Evolutionary conservation across 495 filamentous ascomycete genomes (phyloP), one percentile per base, ranked within the genome.

Genomic region (Talaromyces nanjingensis): DNA sequence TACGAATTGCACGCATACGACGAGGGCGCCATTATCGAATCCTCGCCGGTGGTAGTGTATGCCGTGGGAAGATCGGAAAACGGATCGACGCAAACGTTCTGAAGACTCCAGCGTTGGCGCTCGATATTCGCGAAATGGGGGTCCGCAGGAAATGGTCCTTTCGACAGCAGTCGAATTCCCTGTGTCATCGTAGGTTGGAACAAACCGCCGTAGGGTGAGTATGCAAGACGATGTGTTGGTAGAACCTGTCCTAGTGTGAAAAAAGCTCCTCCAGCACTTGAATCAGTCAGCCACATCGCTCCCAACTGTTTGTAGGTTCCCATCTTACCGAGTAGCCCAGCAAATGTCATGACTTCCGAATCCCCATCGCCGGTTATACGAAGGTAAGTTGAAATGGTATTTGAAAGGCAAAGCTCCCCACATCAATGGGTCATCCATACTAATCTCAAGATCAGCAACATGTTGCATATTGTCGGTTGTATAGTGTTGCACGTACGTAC

Each of bases 331-430:
- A 52, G 87, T 89, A 56, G 80, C 83, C 73, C 91, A 98, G 72
- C 92, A 96, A 59, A 98, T 91, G 76, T 98, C 94, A 74, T 96
- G 89, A 67, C 91, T 93, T 18, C 90, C 94, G 55, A 97, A 80
- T 4, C 84, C 84, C 91, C 93, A 97, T 68, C 94, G 82, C 66
- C 90, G 84, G 70, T 92, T 91, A 67, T 81, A 83, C 1, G 88
- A 68, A 1, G 65, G 60, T 39, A 74, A 87, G 55, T 86, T 81
- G 67, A 89, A 86, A 60, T 82, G 73, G 66, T 92, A 89, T 49
- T 81, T 76, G 24, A 87, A 72, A 4, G 94, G 94, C 7, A 98
- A 80, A 16, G 91, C 79, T 39, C 93, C 93, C 92, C 92, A 98
- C 60, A 97, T 84, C 53, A 97, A 73, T 8, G 94, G 94, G 79